phyloP scores from a whole-genome alignment of 495 filamentous ascomycete genomes.

The Aspergillus mulundensis region DNA sequence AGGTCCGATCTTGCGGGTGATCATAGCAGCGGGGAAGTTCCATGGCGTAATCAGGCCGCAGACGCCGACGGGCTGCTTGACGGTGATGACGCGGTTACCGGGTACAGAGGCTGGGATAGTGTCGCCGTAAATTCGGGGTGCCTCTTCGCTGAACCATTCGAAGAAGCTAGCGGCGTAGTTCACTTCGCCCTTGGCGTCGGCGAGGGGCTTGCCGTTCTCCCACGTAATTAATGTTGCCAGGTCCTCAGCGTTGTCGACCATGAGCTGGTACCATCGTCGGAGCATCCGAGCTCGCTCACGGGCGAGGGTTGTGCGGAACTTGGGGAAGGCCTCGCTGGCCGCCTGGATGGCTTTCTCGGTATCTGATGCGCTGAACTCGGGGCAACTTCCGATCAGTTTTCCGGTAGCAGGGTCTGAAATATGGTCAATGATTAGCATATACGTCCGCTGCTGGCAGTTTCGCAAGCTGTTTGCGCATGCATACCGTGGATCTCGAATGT shows the following conservation, averaged over 20 bases:
- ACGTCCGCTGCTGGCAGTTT: not conserved
- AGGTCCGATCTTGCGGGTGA: slow-evolving; percentile 82
- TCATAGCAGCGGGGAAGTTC: slow-evolving; percentile 95
- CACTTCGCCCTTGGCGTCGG: slow-evolving; percentile 69
- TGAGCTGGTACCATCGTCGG: slow-evolving; percentile 84
- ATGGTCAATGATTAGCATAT: not conserved
- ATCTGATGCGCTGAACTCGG: slow-evolving; percentile 73
- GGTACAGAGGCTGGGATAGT: slow-evolving; percentile 68
- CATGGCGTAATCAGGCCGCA: slow-evolving; percentile 94
- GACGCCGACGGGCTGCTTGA: slow-evolving; percentile 88
- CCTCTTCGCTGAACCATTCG: slow-evolving; percentile 78
- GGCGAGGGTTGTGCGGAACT: slow-evolving; percentile 69
- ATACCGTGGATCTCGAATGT: slow-evolving; percentile 76
- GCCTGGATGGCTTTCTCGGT: slow-evolving; percentile 73
- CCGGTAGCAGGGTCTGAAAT: slow-evolving; percentile 71
- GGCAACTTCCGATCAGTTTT: slow-evolving; percentile 73
- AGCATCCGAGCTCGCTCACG: slow-evolving; percentile 80
- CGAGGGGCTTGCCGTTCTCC: slow-evolving; percentile 72
- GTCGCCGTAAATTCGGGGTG: slow-evolving; percentile 64
- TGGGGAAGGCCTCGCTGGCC: slow-evolving; percentile 69
- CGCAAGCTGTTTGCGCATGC: not conserved
- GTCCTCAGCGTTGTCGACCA: slow-evolving; percentile 84
- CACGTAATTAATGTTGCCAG: slow-evolving; percentile 84
- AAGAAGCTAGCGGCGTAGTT: slow-evolving; percentile 70
- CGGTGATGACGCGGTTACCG: slow-evolving; percentile 70